These are phyloP conservation scores for Bipolaris gigantea DNA, from an alignment of 2,329 filamentous ascomycete genomes.

Conservation along the genomic window DNA sequence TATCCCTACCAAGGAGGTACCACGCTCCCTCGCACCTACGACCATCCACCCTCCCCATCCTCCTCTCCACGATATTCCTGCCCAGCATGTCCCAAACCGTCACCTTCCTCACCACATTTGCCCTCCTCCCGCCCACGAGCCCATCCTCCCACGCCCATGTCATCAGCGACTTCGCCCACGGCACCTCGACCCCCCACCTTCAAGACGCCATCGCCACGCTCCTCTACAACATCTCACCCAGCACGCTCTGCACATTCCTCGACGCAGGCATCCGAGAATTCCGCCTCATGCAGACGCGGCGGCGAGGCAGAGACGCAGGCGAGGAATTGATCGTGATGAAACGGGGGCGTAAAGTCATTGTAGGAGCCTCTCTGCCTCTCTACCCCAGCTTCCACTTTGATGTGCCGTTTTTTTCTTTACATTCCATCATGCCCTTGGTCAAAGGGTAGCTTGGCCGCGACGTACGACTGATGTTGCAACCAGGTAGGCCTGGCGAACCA, in stretches of 20 bases:
- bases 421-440: too few species aligned
- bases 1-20: too few species aligned
- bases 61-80: background rate
- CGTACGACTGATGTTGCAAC: too few species aligned
- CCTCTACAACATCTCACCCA: background rate
- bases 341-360: background rate
- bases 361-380: too few species aligned
- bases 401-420: too few species aligned
- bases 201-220: background rate
- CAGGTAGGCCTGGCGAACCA: background rate
- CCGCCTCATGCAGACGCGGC: background rate
- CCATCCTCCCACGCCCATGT: constrained; percentile 9
- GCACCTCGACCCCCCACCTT: background rate
- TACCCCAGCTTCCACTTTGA: too few species aligned
- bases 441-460: background rate
- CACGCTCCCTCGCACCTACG: background rate
- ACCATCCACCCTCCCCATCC: background rate
- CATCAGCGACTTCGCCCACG: background rate
- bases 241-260: background rate
- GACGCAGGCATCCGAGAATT: background rate
- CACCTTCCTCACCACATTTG: background rate
- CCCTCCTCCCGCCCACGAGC: background rate
- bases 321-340: background rate
- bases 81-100: background rate
- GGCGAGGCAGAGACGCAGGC: background rate